Evolutionary conservation across 2,329 filamentous ascomycete species (phyloP), one percentile per base, ranked within the genome.

Genomic region (Bisporella sp.): DNA sequence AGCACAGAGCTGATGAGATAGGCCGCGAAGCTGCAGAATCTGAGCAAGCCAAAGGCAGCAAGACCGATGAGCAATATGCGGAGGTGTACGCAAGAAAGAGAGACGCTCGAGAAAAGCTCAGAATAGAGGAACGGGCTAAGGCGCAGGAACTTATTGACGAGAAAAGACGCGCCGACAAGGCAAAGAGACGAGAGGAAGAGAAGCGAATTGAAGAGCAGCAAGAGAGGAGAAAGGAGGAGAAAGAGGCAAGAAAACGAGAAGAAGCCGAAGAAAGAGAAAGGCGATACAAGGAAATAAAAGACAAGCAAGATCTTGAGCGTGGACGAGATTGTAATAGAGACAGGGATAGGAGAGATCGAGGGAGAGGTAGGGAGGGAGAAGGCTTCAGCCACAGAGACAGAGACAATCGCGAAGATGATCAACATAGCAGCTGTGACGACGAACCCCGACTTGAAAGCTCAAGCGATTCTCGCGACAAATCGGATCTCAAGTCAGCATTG

Each of bases 11-110:
- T 13, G 73, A 74, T 11, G 85, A 89, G 52, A 78, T 91, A 54
- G 87, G 87, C 30, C 75, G 79, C 41, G 84, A 87, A 50, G 79
- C 76, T 2, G 86, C 87, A 3, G 75, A 76, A 31, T 77, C 79
- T 21, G 87, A 92, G 64, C 71, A 79, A 41, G 57, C 70, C 7
- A 79, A 78, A 48, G 87, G 87, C 13, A 73, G 78, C 45, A 90
- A 87, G 66, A 86, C 82, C 1, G 87, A 92, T 58, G 79, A 84
- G 49, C 82, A 85, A 45, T 92, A 90, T 65, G 82, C 79, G 1
- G 76, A 76, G 44, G 85, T 89, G 52, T 84, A 83, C 2, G 76
- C 79, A 7, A 72, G 71, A 5, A 79, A 82, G 46, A 73, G 78
- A 35, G 73, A 75, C 6, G 79, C 82, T 49, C 78, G 86, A 8